Evolutionary conservation across 768 basidiomycete species (phyloP).

Genomic region (Mycena capillaripes): DNA sequence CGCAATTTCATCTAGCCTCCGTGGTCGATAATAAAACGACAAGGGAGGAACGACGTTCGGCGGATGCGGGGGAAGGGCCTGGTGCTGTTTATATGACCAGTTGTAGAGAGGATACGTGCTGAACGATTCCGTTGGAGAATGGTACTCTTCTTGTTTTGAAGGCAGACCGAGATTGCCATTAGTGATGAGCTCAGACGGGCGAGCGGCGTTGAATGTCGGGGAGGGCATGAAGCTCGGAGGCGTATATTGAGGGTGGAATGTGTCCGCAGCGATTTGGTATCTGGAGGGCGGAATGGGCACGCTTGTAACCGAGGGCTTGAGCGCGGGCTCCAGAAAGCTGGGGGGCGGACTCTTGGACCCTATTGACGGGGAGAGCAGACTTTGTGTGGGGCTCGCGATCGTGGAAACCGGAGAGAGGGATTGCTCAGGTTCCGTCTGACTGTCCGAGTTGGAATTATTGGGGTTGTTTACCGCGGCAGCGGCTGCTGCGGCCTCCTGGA

Average conservation of each 20-base stretch:
- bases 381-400: slow-evolving; percentile 63
- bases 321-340: slow-evolving; percentile 67
- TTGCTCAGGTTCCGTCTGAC: slow-evolving; percentile 52
- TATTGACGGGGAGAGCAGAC: slow-evolving; percentile 60
- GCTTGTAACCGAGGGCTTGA: slow-evolving; percentile 56
- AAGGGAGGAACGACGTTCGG: slow-evolving; percentile 71
- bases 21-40: slow-evolving; percentile 80
- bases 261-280: slow-evolving; percentile 80
- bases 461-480: slow-evolving; percentile 54
- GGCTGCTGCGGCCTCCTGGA: slow-evolving; percentile 83
- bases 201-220: slow-evolving; percentile 34
- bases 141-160: slow-evolving; percentile 58
- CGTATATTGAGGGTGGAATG: slow-evolving; percentile 71
- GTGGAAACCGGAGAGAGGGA: slow-evolving; percentile 62
- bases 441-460: slow-evolving; percentile 31
- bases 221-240: slow-evolving; percentile 44
- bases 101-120: slow-evolving; percentile 77
- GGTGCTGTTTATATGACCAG: slow-evolving; percentile 80
- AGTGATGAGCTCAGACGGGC: slow-evolving; percentile 32
- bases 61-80: slow-evolving; percentile 55
- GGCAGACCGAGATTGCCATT: slow-evolving; percentile 34
- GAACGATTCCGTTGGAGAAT: slow-evolving; percentile 65
- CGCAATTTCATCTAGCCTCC: slow-evolving; percentile 85
- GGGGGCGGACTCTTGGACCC: slow-evolving; percentile 58
- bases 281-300: slow-evolving; percentile 73